Conservation (phyloP, 2,329 filamentous ascomycete species). For the Scedosporium aurantiacum region DNA sequence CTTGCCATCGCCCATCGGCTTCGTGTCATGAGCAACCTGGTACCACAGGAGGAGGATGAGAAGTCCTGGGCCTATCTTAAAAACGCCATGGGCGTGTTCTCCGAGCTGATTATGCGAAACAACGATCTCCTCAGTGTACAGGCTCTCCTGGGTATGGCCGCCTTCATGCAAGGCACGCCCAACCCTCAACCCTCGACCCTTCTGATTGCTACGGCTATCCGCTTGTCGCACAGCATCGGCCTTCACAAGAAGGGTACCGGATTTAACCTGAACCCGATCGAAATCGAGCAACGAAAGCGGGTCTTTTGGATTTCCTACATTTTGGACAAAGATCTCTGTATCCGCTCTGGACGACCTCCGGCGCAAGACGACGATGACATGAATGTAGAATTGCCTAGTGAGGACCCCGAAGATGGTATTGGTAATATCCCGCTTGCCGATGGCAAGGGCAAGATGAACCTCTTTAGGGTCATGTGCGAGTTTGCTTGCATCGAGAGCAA, state of each 20-base stretch:
- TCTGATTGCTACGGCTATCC: conserved; percentile 79
- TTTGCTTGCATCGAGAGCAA: conserved; percentile 86
- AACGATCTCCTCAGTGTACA: conserved; percentile 93
- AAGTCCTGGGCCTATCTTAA: conserved; percentile 95
- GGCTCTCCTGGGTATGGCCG: conserved; percentile 80
- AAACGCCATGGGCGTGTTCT: conserved; percentile 88
- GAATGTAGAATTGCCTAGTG: conserved; percentile 91
- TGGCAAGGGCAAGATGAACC: conserved; percentile 84
- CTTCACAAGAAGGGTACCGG: conserved; percentile 87
- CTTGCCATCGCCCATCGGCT: conserved; percentile 88
- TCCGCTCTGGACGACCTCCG: conserved; percentile 48
- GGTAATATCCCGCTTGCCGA: conserved; percentile 87
- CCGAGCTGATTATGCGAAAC: conserved; percentile 90
- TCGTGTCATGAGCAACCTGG: conserved; percentile 89
- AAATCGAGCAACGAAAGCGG: conserved; percentile 74
- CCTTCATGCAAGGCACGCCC: conserved; percentile 92
- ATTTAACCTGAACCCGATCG: conserved; percentile 86
- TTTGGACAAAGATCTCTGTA: conserved; percentile 52
- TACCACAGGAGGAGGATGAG: conserved; percentile 81
- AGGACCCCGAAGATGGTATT: conserved; percentile 82
- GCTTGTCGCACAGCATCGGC: conserved; percentile 86
- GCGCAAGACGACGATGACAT: conserved; percentile 61
- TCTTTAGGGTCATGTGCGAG: conserved; percentile 87
- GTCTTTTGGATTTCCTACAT: conserved; percentile 59
- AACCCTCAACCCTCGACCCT: conserved; percentile 93